phyloP scores from a whole-genome alignment of 306 rosid genomes.

The Carpinus viminea region DNA sequence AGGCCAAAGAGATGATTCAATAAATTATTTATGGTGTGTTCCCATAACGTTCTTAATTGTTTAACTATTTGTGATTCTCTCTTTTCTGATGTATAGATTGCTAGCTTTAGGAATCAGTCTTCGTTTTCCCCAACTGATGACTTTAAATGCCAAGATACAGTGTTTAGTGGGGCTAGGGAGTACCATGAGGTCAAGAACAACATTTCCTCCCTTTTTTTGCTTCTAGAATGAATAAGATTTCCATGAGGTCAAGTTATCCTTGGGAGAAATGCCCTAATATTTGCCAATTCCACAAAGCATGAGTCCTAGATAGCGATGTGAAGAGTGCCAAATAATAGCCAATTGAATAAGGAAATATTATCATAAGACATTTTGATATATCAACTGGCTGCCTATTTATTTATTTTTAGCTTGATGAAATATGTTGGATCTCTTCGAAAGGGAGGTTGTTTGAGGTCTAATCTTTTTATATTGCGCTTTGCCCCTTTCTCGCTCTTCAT shows the following conservation, averaged over 20 bases:
- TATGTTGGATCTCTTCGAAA: too few species aligned
- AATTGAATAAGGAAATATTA: background rate
- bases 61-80: background rate
- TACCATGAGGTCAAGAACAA: too few species aligned
- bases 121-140: background rate
- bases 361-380: background rate
- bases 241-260: background rate
- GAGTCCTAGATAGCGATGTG: background rate
- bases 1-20: background rate
- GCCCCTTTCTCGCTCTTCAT: too few species aligned
- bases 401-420: background rate
- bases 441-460: too few species aligned
- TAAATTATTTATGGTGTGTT: too few species aligned
- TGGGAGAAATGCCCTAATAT: background rate
- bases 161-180: background rate
- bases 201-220: background rate
- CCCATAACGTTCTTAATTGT: background rate
- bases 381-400: background rate
- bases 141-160: too few species aligned
- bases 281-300: background rate
- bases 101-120: background rate
- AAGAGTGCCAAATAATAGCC: background rate
- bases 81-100: background rate
- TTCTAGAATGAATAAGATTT: background rate
- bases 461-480: too few species aligned